Percentiles rank a stretch among this genome's conserved stretches.
These are phyloP conservation scores for Fusarium papillatum DNA, from an alignment of 2,329 filamentous ascomycete genomes.

Conservation along the genomic window DNA sequence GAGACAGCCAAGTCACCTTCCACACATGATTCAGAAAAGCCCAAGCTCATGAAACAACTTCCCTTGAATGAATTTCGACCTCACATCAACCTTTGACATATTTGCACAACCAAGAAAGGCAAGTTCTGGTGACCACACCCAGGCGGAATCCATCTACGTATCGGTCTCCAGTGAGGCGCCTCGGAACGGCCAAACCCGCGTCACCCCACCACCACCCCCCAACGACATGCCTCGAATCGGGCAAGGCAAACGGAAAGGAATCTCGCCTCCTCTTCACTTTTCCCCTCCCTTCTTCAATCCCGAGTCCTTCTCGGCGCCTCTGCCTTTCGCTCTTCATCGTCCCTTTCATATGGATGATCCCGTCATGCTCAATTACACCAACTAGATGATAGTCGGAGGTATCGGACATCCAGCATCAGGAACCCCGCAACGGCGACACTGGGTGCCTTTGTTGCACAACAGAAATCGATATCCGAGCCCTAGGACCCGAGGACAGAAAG, in stretches of 20 bases:
- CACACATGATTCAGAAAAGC: not conserved
- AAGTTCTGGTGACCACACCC: not conserved
- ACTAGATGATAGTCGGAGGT: not conserved
- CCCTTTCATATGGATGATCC: not conserved
- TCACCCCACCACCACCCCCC: conserved; percentile 38
- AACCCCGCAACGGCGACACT: conserved; percentile 17
- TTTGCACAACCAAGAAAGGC: not conserved
- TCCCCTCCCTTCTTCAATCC: not conserved
- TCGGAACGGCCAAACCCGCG: conserved; percentile 31
- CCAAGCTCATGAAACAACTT: not conserved
- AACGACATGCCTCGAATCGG: conserved; percentile 28
- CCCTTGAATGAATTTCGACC: not conserved
- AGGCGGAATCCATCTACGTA: not conserved
- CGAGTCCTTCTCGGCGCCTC: not conserved
- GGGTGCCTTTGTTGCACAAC: not conserved
- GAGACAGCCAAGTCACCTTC: not conserved
- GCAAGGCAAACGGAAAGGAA: conserved; percentile 8
- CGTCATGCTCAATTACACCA: not conserved
- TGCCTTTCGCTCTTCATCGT: not conserved
- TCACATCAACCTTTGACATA: not conserved
- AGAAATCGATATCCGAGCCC: not conserved
- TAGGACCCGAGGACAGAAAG: not conserved
- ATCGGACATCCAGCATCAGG: not conserved
- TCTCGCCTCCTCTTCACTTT: conserved; percentile 1
- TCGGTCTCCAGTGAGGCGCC: conserved; percentile 6